Conservation (phyloP, 495 filamentous ascomycete species). For the Hyphodiscus hymeniophilus region DNA sequence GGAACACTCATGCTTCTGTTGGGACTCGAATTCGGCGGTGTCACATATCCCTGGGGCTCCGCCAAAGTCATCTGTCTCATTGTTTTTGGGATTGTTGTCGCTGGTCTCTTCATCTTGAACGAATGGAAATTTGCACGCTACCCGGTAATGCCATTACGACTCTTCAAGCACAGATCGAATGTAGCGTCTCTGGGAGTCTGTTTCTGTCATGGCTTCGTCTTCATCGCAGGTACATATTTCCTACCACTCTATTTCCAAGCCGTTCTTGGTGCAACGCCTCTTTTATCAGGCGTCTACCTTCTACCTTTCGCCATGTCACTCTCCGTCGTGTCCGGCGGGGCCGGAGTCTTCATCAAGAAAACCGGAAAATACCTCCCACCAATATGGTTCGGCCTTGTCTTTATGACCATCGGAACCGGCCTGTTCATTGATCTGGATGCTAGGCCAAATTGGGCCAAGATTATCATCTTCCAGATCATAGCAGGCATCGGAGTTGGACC, state of each 20-base stretch:
- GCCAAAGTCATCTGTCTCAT: slow-evolving; percentile 70
- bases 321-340: slow-evolving; percentile 53
- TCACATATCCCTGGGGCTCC: slow-evolving; percentile 67
- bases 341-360: slow-evolving; percentile 66
- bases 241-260: slow-evolving; percentile 74
- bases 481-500: slow-evolving; percentile 59
- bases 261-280: slow-evolving; percentile 61
- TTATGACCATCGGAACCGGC: slow-evolving; percentile 58
- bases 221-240: slow-evolving; percentile 67
- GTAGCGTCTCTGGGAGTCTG: slow-evolving; percentile 47
- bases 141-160: slow-evolving; percentile 65
- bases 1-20: slow-evolving; percentile 77
- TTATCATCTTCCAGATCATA: slow-evolving; percentile 48
- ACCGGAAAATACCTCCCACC: slow-evolving; percentile 48
- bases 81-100: slow-evolving; percentile 61
- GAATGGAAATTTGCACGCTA: slow-evolving; percentile 68
- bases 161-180: slow-evolving; percentile 56
- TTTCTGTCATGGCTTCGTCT: slow-evolving; percentile 63
- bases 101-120: slow-evolving; percentile 53
- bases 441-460: slow-evolving; percentile 43
- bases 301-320: slow-evolving; percentile 67
- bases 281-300: slow-evolving; percentile 72
- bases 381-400: slow-evolving; percentile 47
- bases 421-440: slow-evolving; percentile 52
- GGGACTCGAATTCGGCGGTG: slow-evolving; percentile 70